phyloP scores from a whole-genome alignment of 2,329 filamentous ascomycete species.

The Xylaria hypoxylon region DNA sequence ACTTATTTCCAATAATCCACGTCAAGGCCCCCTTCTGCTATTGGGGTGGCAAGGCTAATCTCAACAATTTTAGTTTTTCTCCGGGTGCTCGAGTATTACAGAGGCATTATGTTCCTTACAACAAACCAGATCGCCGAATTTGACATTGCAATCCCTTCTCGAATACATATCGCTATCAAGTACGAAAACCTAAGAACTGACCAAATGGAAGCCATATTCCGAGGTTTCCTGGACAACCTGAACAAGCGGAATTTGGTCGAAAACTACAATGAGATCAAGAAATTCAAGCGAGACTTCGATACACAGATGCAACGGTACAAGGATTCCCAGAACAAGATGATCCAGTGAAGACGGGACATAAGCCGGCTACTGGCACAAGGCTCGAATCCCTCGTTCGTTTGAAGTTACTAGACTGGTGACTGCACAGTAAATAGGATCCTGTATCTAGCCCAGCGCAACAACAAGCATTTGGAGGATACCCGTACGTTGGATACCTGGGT shows the following conservation, averaged over 20 bases:
- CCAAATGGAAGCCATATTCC: constrained; percentile 17
- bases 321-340: constrained; percentile 19
- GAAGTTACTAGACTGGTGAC: too few relatives aligned
- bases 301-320: constrained; percentile 23
- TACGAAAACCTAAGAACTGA: constrained; percentile 5
- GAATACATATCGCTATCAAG: constrained; percentile 16
- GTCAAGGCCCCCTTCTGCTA: too few relatives aligned
- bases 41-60: too few relatives aligned
- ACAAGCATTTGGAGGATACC: too few relatives aligned
- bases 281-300: constrained; percentile 24
- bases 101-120: constrained; percentile 11
- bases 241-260: not conserved
- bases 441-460: too few relatives aligned
- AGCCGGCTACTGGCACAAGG: too few relatives aligned
- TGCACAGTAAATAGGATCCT: too few relatives aligned
- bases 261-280: constrained; percentile 14
- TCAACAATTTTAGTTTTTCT: constrained; percentile 16
- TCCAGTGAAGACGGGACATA: too few relatives aligned
- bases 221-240: constrained; percentile 11
- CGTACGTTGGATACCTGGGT: too few relatives aligned
- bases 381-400: too few relatives aligned
- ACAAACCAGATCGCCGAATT: constrained; percentile 24
- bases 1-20: too few relatives aligned
- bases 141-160: constrained; percentile 14
- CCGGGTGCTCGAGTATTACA: constrained; percentile 21